A percentile compares a stretch with the other conserved stretches of the same genome.
These are phyloP conservation scores for Naganishia onofrii DNA, from an alignment of 768 basidiomycete species.

Conservation along the genomic window DNA sequence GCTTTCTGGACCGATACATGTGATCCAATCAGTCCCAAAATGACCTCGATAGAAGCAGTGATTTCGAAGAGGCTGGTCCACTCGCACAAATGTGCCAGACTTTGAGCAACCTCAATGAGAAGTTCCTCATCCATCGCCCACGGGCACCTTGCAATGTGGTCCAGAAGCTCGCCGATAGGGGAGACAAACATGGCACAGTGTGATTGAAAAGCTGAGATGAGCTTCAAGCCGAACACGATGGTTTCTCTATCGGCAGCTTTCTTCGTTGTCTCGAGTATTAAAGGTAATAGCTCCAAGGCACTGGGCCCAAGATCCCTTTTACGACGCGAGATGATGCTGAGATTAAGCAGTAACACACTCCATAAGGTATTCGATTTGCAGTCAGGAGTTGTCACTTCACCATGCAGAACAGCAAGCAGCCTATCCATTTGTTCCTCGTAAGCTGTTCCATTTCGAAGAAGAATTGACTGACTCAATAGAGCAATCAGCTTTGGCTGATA, in stretches of 20 bases:
- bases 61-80: slow-evolving; percentile 27
- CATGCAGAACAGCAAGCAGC: not conserved
- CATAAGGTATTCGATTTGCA: slow-evolving; percentile 3
- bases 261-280: not conserved
- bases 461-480: slow-evolving; percentile 27
- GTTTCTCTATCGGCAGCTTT: slow-evolving; percentile 11
- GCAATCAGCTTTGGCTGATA: slow-evolving; percentile 27
- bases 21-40: not conserved
- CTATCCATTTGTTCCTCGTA: slow-evolving; percentile 16
- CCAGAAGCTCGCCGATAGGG: slow-evolving; percentile 6
- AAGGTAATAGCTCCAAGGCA: slow-evolving; percentile 19
- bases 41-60: not conserved
- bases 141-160: not conserved
- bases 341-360: slow-evolving; percentile 6
- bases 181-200: slow-evolving; percentile 10
- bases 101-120: not conserved
- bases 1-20: not conserved
- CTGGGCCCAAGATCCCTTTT: slow-evolving; percentile 19
- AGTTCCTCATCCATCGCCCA: not conserved
- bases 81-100: slow-evolving; percentile 20
- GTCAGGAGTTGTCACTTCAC: not conserved
- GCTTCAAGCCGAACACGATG: slow-evolving; percentile 20
- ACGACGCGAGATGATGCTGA: slow-evolving; percentile 25
- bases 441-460: slow-evolving; percentile 5
- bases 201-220: slow-evolving; percentile 27